Evolutionary conservation across 148 eudicot species (phyloP).

Genomic region (Persicaria tinctoria): DNA sequence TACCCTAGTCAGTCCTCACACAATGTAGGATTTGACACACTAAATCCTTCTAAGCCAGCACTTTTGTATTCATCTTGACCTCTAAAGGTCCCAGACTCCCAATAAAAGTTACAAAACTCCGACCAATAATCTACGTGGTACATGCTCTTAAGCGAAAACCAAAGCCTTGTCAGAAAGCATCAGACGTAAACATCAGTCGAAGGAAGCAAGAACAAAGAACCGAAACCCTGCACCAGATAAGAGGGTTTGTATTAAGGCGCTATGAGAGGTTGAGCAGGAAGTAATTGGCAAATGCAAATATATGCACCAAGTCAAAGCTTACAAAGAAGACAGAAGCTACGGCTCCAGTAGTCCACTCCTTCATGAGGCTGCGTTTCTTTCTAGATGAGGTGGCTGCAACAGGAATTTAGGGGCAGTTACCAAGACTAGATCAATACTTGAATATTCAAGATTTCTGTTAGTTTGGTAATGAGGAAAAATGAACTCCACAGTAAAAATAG

Average conservation of each 20-base stretch:
- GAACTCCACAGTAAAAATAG: no score
- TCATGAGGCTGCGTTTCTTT: conserved; percentile 80
- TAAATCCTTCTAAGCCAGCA: background rate
- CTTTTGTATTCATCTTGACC: background rate
- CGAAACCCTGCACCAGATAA: conserved; percentile 72
- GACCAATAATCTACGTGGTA: background rate
- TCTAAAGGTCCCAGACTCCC: background rate
- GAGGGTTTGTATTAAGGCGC: background rate
- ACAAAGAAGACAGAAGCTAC: conserved; percentile 87
- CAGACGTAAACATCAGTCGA: conserved; percentile 84
- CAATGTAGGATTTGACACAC: background rate
- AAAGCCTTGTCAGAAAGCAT: conserved; percentile 13
- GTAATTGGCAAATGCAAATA: background rate
- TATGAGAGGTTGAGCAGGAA: background rate
- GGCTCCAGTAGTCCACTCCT: conserved; percentile 75
- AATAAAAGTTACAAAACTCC: background rate
- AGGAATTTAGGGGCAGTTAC: background rate
- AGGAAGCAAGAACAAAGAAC: conserved; percentile 89
- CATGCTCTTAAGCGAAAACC: background rate
- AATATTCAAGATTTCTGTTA: no score
- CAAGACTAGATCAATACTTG: background rate
- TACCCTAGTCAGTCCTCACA: background rate
- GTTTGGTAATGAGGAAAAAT: no score
- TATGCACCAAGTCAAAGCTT: background rate
- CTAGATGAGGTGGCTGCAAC: conserved; percentile 59